These are phyloP conservation scores for Scheffersomyces lignosus DNA, from an alignment of 805 yeast species.

Conservation along the genomic window DNA sequence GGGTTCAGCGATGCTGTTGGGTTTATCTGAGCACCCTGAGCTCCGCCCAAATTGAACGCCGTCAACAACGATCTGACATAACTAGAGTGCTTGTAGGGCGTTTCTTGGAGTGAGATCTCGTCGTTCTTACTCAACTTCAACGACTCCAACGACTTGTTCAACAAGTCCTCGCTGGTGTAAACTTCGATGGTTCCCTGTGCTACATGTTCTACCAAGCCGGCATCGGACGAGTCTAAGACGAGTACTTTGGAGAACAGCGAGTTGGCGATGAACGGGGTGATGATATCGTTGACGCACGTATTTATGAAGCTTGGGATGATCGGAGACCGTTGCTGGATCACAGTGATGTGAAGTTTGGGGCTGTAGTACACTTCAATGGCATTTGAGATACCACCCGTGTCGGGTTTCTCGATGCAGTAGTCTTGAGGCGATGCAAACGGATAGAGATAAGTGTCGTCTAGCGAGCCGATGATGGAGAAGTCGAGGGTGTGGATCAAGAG, in stretches of 20 bases:
- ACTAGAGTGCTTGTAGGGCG: slow-evolving; percentile 10
- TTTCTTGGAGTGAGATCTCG: not conserved
- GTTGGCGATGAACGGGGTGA: slow-evolving; percentile 48
- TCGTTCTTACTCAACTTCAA: slow-evolving; percentile 20
- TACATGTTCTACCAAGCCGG: slow-evolving; percentile 44
- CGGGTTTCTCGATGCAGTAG: slow-evolving; percentile 11
- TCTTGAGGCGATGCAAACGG: slow-evolving; percentile 88
- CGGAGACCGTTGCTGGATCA: slow-evolving; percentile 86
- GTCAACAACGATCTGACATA: slow-evolving; percentile 13
- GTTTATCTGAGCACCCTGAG: slow-evolving; percentile 2
- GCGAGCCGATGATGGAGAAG: slow-evolving; percentile 49
- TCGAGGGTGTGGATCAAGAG: slow-evolving; percentile 64
- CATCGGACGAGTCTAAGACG: slow-evolving; percentile 72
- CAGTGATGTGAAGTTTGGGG: slow-evolving; percentile 40
- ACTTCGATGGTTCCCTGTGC: slow-evolving; percentile 23
- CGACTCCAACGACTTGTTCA: slow-evolving; percentile 29
- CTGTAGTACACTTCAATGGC: slow-evolving; percentile 65
- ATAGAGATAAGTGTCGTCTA: slow-evolving; percentile 63
- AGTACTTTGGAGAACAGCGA: slow-evolving; percentile 47
- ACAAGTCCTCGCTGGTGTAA: slow-evolving; percentile 30
- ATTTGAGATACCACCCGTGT: slow-evolving; percentile 46
- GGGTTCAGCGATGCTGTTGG: slow-evolving; percentile 1
- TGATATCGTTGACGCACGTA: slow-evolving; percentile 51
- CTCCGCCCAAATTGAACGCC: slow-evolving; percentile 3
- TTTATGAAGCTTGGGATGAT: slow-evolving; percentile 62